phyloP scores from a whole-genome alignment of 768 basidiomycete species.

The Cystoderma amianthinum region DNA sequence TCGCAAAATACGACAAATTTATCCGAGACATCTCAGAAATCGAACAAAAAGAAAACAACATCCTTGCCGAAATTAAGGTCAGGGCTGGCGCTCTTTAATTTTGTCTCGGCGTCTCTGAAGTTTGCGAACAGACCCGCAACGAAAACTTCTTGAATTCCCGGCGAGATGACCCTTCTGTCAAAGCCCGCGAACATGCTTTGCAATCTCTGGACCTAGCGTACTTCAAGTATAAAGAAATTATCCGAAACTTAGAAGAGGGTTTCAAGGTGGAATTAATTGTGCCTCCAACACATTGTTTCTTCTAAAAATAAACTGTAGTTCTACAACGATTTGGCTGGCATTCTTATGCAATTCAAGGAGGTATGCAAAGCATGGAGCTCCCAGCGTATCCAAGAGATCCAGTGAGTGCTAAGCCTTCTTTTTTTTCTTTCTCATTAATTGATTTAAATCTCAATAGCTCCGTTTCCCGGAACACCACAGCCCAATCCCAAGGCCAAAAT shows the following conservation, averaged over 20 bases:
- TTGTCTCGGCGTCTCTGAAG: slow-evolving; percentile 2
- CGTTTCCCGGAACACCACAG: too few species aligned
- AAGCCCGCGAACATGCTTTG: slow-evolving; percentile 74
- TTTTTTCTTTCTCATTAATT: slow-evolving; percentile 3
- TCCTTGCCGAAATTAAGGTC: slow-evolving; percentile 69
- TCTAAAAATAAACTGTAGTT: slow-evolving; percentile 44
- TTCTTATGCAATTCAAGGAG: slow-evolving; percentile 70
- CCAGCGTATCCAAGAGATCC: slow-evolving; percentile 65
- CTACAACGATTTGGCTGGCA: slow-evolving; percentile 77
- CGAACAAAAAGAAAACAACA: slow-evolving; percentile 52
- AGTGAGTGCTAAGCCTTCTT: slow-evolving; percentile 53
- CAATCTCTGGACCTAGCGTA: slow-evolving; percentile 82
- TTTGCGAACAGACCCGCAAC: slow-evolving; percentile 43
- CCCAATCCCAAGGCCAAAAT: too few species aligned
- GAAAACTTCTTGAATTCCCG: slow-evolving; percentile 69
- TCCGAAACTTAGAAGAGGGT: slow-evolving; percentile 82
- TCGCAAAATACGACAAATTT: slow-evolving; percentile 77
- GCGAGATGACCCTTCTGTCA: slow-evolving; percentile 69
- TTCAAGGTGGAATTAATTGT: slow-evolving; percentile 48
- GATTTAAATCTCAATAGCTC: slow-evolving; percentile 20
- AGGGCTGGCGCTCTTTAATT: slow-evolving; percentile 8
- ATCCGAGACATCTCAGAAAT: slow-evolving; percentile 50
- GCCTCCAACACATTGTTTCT: background rate
- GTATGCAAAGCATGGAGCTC: slow-evolving; percentile 71
- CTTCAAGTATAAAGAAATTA: slow-evolving; percentile 83